These are phyloP conservation scores for Grosmannia serpens DNA, from an alignment of 2,329 filamentous ascomycete genomes.

Conservation along the genomic window DNA sequence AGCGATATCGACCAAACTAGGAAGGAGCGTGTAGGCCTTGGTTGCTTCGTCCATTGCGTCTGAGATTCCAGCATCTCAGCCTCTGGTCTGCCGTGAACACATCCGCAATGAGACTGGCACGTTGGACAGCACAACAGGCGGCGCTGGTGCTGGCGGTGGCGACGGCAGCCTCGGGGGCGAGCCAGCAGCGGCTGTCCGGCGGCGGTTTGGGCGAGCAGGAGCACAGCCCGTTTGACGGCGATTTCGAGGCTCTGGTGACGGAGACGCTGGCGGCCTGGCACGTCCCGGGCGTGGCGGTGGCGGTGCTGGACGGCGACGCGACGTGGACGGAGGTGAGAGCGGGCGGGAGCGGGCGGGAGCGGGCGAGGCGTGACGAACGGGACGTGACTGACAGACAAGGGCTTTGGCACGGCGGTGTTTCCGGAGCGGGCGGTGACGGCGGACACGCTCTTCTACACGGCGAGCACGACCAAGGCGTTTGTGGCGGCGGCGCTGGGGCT, in stretches of 20 bases:
- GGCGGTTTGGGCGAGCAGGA: not conserved
- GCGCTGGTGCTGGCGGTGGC: not conserved
- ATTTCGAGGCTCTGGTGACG: slow-evolving; percentile 7
- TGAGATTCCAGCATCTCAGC: not conserved
- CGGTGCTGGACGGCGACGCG: slow-evolving; percentile 32
- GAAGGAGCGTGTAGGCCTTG: no score
- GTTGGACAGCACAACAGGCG: not conserved
- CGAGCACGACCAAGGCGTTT: slow-evolving; percentile 42
- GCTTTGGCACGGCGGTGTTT: slow-evolving; percentile 28
- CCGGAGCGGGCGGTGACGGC: slow-evolving; percentile 28
- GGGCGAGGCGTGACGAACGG: no score
- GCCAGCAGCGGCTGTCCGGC: slow-evolving; percentile 4
- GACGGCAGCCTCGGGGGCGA: not conserved
- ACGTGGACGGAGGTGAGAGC: slow-evolving; percentile 27
- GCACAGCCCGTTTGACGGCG: slow-evolving; percentile 8
- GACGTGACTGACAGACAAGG: no score
- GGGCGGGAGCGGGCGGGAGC: no score
- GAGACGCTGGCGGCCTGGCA: slow-evolving; percentile 22
- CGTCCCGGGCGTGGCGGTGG: slow-evolving; percentile 37
- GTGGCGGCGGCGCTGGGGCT: slow-evolving; percentile 36
- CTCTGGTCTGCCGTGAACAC: not conserved
- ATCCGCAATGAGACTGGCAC: not conserved
- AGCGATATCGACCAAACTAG: no score
- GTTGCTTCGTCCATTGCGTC: no score
- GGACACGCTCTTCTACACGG: slow-evolving; percentile 40